These are phyloP conservation scores for Fraxinus dipetala DNA, from an alignment of 305 asterid species.

Conservation along the genomic window DNA sequence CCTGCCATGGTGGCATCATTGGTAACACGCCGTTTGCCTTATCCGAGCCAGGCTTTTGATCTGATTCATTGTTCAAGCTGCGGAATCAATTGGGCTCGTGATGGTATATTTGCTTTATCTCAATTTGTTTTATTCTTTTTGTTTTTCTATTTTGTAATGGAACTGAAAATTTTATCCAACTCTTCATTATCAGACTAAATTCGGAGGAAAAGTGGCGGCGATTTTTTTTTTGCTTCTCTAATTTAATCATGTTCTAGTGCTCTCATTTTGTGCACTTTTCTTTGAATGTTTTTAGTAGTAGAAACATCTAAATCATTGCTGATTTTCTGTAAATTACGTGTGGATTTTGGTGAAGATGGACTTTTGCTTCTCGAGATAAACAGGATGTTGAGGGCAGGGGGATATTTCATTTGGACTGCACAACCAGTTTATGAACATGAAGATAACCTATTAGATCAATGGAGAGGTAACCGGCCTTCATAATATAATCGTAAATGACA, in stretches of 20 bases:
- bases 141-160: neutral
- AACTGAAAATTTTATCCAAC: neutral
- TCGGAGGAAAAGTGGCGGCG: conserved; percentile 12
- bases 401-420: conserved; percentile 54
- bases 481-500: neutral
- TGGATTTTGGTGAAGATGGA: conserved; percentile 44
- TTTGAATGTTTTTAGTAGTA: neutral
- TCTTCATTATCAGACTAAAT: neutral
- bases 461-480: conserved; percentile 46
- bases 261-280: conserved; percentile 4
- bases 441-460: conserved; percentile 29
- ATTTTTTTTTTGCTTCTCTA: neutral
- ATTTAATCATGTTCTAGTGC: neutral
- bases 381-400: conserved; percentile 68
- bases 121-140: neutral
- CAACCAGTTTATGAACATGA: conserved; percentile 29
- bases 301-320: neutral
- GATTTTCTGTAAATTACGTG: neutral
- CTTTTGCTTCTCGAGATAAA: conserved; percentile 65
- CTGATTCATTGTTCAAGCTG: conserved; percentile 60
- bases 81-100: conserved; percentile 45
- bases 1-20: conserved; percentile 58
- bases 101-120: conserved; percentile 40
- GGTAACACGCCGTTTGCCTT: conserved; percentile 46
- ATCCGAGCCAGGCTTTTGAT: conserved; percentile 71